A percentile compares a stretch with the other conserved stretches of the same genome.
Conservation (phyloP, 345 rosid genomes). For the Eucalyptus rudis region DNA sequence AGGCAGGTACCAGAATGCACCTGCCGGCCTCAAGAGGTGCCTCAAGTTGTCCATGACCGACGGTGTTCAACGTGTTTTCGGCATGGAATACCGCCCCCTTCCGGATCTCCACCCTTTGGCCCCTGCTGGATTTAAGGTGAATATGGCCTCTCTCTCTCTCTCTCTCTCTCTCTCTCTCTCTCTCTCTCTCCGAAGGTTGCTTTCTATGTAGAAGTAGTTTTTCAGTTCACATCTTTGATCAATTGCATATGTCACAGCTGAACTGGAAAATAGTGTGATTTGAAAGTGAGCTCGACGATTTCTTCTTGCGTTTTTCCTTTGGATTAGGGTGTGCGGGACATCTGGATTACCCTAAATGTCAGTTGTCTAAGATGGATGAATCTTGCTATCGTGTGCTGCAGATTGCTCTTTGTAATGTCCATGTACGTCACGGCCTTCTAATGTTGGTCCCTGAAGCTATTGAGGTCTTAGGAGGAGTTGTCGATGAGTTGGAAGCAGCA, state of each 20-base stretch:
- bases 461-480: slow-evolving; percentile 79
- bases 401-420: slow-evolving; percentile 70
- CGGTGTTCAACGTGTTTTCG: slow-evolving; percentile 85
- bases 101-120: slow-evolving; percentile 70
- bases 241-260: background rate
- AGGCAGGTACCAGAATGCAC: slow-evolving; percentile 58
- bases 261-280: background rate
- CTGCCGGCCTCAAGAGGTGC: slow-evolving; percentile 77
- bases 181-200: background rate
- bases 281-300: background rate
- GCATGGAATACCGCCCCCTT: slow-evolving; percentile 86
- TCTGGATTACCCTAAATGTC: background rate
- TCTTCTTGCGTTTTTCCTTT: background rate
- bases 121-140: slow-evolving; percentile 80
- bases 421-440: slow-evolving; percentile 66
- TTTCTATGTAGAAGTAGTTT: background rate
- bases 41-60: slow-evolving; percentile 89
- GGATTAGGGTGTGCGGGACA: background rate
- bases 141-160: background rate
- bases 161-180: background rate
- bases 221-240: background rate
- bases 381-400: slow-evolving; percentile 4
- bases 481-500: slow-evolving; percentile 69
- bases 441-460: slow-evolving; percentile 84
- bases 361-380: background rate